Conservation (phyloP, 805 yeast genomes). For the Debaryomyces castellii region DNA sequence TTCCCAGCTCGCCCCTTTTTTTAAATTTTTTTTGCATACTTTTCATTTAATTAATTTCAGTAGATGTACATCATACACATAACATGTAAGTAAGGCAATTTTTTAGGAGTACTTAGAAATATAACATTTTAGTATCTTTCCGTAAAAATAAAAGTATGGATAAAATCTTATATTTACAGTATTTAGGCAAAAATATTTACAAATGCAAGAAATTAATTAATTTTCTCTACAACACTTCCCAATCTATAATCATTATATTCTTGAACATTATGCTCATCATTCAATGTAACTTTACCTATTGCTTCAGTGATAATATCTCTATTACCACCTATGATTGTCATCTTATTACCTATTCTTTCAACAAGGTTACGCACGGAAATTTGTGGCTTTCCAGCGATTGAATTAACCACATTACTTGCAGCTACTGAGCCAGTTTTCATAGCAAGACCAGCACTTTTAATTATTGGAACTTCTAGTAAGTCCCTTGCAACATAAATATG, state of each 20-base stretch:
- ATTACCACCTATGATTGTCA: conserved; percentile 30
- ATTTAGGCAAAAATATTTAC: too few species aligned
- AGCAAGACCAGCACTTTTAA: conserved; percentile 47
- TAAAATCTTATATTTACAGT: too few species aligned
- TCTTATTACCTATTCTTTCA: conserved; percentile 2
- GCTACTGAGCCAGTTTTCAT: conserved; percentile 41
- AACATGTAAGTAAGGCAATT: too few species aligned
- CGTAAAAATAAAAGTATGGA: too few species aligned
- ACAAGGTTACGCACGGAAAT: not conserved
- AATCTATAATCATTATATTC: conserved; percentile 44
- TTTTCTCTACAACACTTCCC: conserved; percentile 19
- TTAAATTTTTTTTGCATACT: not conserved
- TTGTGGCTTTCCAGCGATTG: conserved; percentile 11
- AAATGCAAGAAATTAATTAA: too few species aligned
- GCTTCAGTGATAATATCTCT: conserved; percentile 38
- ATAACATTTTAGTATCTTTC: too few species aligned
- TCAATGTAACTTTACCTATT: conserved; percentile 32
- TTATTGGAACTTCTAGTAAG: conserved; percentile 37
- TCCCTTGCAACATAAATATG: conserved; percentile 40
- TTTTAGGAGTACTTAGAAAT: too few species aligned
- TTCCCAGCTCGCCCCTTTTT: conserved; percentile 50
- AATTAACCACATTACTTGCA: conserved; percentile 36
- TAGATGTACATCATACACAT: too few species aligned
- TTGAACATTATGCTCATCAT: conserved; percentile 32
- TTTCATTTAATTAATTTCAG: not conserved